These are phyloP conservation scores for Epichloe uncinata DNA, from an alignment of 2,329 filamentous ascomycete species.

Conservation along the genomic window DNA sequence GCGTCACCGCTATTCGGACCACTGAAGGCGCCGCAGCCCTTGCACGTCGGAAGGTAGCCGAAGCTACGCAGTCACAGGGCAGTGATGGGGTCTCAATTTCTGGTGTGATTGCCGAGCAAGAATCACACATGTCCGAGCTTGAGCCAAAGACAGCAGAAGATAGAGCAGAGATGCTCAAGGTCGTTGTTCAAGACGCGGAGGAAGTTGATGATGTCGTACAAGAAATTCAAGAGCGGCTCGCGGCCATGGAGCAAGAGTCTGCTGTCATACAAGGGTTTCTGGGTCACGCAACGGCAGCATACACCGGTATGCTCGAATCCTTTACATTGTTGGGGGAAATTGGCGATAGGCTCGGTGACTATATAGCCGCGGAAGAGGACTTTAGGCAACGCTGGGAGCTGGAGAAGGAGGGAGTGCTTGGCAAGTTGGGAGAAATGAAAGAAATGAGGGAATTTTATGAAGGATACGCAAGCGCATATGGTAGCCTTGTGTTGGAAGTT, in stretches of 20 bases:
- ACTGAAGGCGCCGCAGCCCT: slow-evolving; percentile 68
- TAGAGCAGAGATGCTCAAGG: slow-evolving; percentile 66
- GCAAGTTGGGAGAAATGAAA: slow-evolving; percentile 62
- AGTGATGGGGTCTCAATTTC: slow-evolving; percentile 47
- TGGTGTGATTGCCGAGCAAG: slow-evolving; percentile 48
- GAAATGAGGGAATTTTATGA: slow-evolving; percentile 74
- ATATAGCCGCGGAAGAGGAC: slow-evolving; percentile 49
- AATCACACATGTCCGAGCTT: slow-evolving; percentile 35
- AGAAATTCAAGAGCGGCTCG: slow-evolving; percentile 61
- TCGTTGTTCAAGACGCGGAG: slow-evolving; percentile 59
- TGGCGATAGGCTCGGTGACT: slow-evolving; percentile 48
- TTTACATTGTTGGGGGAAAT: slow-evolving; percentile 59
- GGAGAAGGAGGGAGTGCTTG: slow-evolving; percentile 56
- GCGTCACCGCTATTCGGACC: slow-evolving; percentile 78
- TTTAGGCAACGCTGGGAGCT: slow-evolving; percentile 59
- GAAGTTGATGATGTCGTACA: slow-evolving; percentile 53
- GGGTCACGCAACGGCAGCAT: slow-evolving; percentile 32
- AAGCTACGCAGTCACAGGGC: slow-evolving; percentile 37
- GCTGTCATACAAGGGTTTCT: slow-evolving; percentile 50
- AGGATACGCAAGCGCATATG: slow-evolving; percentile 73
- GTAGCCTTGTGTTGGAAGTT: slow-evolving; percentile 71
- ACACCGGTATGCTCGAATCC: slow-evolving; percentile 46
- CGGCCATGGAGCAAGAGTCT: slow-evolving; percentile 63
- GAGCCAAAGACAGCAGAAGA: slow-evolving; percentile 65
- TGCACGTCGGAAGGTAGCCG: slow-evolving; percentile 54